Percentiles rank a stretch among this genome's conserved stretches.
These are phyloP conservation scores for Albatrellus sp. DNA, from an alignment of 1,284 basidiomycete species.

Conservation along the genomic window DNA sequence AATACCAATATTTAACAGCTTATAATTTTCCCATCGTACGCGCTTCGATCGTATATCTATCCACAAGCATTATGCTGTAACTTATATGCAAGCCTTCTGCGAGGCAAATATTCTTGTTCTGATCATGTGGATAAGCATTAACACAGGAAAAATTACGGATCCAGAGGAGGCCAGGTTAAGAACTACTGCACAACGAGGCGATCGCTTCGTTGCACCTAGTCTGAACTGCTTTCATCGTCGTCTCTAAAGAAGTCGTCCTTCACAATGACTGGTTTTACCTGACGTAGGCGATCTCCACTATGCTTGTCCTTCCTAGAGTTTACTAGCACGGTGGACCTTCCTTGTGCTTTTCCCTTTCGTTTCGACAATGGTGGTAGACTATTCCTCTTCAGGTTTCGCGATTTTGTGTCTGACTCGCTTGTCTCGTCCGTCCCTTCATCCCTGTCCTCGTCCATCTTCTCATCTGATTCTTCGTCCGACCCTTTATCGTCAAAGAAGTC, in stretches of 20 bases:
- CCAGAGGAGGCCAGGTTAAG: no score
- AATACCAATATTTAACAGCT: no score
- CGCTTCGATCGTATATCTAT: no score
- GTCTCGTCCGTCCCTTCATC: not conserved
- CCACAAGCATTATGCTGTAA: no score
- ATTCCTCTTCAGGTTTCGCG: not conserved
- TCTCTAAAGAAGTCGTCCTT: not conserved
- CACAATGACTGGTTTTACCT: not conserved
- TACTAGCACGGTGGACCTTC: not conserved
- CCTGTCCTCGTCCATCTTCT: not conserved
- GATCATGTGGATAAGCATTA: no score
- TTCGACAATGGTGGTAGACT: not conserved
- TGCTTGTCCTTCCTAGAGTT: not conserved
- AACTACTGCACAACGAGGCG: no score
- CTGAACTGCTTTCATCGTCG: not conserved
- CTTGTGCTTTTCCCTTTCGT: not conserved
- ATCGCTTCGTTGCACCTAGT: no score
- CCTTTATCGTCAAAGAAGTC: conserved; percentile 1
- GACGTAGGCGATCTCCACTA: not conserved
- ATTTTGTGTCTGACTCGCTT: not conserved
- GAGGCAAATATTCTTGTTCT: no score
- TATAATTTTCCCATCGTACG: no score
- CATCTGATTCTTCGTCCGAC: not conserved
- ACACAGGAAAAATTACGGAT: no score
- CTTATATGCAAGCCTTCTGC: no score